Evolutionary conservation across 768 basidiomycete genomes (phyloP), one percentile per base, ranked within the genome.

Genomic region (Leucocoprinus leucothites): DNA sequence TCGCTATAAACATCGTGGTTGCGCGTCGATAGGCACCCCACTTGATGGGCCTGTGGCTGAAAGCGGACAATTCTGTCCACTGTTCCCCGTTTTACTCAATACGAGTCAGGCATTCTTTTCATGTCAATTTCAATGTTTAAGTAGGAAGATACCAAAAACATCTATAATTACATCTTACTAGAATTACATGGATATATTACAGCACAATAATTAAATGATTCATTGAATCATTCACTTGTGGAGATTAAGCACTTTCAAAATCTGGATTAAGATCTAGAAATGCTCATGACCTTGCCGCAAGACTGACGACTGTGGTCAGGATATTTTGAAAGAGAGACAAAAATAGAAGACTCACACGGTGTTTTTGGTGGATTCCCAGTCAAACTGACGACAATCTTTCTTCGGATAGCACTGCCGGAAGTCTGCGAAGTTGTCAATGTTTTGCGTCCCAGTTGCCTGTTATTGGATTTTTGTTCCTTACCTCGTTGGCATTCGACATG

Each of bases 361-460:
- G 31, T 35, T 53, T 53, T 53, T 34, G 42, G 43, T 35, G 59
- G 59, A 43, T 55, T 47, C 1, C 58, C 59, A 18, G 66, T 63
- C 21, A 74, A 58, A 42, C 67, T 74, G 21, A 67, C 70, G 38
- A 72, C 67, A 25, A 75, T 71, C 67, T 69, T 72, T 43, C 68
- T 64, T 45, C 74, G 64, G 35, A 75, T 63, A 25, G 63, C 59
- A 3, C 65, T 63, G 16, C 69, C 71, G 24, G 70, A 64, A 43
- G 67, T 48, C 65, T 71, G 40, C 9, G n/a, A 46, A 3, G 9
- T 43, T 26, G 28, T 53, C 26, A 56, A 43, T 44, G 36, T 47
- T 9, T 11, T 35, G 28, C 18, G 18, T 48, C 11, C 31, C 21
- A 7, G 21, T n/a, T 28, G 16, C 7, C 40, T 44, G 46, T n/a